Evolutionary conservation across 192 early-diverging fungal species (phyloP).

Genomic region (Mortierella antarctica): DNA sequence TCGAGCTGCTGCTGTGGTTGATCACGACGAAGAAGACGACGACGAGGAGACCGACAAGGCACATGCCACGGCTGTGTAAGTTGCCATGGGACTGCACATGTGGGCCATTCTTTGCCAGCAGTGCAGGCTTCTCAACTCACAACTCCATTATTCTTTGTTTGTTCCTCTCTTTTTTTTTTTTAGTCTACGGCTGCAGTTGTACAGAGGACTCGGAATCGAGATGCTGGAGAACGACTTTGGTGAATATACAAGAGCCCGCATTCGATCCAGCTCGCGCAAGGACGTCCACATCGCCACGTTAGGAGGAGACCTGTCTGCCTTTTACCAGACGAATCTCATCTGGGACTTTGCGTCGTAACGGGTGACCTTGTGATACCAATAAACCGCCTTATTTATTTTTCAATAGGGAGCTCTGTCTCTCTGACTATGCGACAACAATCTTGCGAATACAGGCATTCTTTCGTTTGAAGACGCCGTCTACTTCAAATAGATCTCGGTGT

Average conservation of each 20-base stretch:
- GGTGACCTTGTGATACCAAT: not conserved
- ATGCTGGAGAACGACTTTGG: conserved; percentile 51
- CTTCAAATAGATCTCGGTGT: conserved; percentile 70
- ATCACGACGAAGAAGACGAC: conserved; percentile 17
- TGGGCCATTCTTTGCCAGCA: not conserved
- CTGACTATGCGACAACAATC: conserved; percentile 44
- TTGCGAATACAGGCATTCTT: conserved; percentile 72
- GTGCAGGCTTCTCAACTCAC: too few species aligned
- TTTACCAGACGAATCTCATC: conserved; percentile 45
- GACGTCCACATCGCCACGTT: conserved; percentile 46
- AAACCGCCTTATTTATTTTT: not conserved
- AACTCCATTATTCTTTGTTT: not conserved
- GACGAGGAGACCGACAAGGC: conserved; percentile 29
- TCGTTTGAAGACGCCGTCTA: conserved; percentile 78
- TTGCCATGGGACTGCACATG: not conserved
- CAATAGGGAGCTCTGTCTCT: not conserved
- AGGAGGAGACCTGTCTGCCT: conserved; percentile 38
- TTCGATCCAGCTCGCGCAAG: conserved; percentile 26
- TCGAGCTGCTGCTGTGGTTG: not conserved
- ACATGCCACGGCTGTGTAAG: conserved; percentile 48
- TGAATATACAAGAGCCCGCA: conserved; percentile 41
- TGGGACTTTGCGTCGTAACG: conserved; percentile 49
- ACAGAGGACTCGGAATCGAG: conserved; percentile 54
- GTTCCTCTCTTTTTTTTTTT: not conserved
- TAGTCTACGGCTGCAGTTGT: conserved; percentile 49